Evolutionary conservation across 768 basidiomycete genomes (phyloP).

Genomic region (Boletus rex-veris): DNA sequence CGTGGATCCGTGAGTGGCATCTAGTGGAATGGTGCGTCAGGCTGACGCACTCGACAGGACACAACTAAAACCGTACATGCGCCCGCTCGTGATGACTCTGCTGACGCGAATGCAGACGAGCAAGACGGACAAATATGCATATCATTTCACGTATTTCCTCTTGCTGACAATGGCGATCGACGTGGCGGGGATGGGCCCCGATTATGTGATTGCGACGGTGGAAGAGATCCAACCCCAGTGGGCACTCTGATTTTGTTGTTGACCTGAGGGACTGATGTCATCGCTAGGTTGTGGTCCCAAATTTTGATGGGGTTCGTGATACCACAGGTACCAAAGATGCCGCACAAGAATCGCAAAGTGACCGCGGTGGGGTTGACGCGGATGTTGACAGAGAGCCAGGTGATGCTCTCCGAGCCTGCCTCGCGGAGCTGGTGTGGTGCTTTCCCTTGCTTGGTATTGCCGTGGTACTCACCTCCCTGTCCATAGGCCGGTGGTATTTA

Average conservation of each 20-base stretch:
- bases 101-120: constrained; percentile 82
- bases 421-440: too few relatives aligned
- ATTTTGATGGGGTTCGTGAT: too few relatives aligned
- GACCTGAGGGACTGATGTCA: not conserved
- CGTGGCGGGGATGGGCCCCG: constrained; percentile 69
- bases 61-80: constrained; percentile 69
- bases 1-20: constrained; percentile 66
- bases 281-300: too few relatives aligned
- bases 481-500: too few relatives aligned
- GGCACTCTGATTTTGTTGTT: not conserved
- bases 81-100: constrained; percentile 69
- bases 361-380: too few relatives aligned
- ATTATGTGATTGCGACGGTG: constrained; percentile 55
- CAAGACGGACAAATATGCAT: constrained; percentile 86
- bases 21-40: rapidly evolving
- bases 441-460: too few relatives aligned
- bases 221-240: constrained; percentile 76
- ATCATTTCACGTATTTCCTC: constrained; percentile 78
- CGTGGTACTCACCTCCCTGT: not conserved
- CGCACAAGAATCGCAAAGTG: too few relatives aligned
- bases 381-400: too few relatives aligned
- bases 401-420: too few relatives aligned
- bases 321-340: too few relatives aligned
- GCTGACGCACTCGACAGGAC: constrained; percentile 38
- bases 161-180: constrained; percentile 73